phyloP scores from a whole-genome alignment of 2,329 filamentous ascomycete species.

The Atkinsonella hypoxylon region DNA sequence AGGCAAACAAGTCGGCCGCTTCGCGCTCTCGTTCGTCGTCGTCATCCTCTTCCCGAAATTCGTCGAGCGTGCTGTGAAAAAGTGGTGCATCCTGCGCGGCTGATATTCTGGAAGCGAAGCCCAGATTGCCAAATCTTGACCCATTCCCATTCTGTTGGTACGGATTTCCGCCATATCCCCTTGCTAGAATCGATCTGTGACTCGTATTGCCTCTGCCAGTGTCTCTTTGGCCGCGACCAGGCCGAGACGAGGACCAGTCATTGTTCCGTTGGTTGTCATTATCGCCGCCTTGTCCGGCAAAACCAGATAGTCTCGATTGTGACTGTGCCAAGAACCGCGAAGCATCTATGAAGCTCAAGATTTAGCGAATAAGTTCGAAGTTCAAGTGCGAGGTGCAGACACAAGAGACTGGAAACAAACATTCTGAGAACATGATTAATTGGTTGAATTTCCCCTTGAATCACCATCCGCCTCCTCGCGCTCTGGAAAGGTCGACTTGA shows the following conservation, averaged over 20 bases:
- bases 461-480: constrained; percentile 23
- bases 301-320: constrained; percentile 73
- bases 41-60: constrained; percentile 86
- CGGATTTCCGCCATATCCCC: constrained; percentile 53
- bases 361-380: background rate
- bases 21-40: constrained; percentile 83
- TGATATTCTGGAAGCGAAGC: constrained; percentile 66
- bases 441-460: constrained; percentile 11
- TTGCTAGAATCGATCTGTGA: constrained; percentile 31
- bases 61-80: constrained; percentile 86
- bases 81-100: constrained; percentile 70
- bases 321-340: constrained; percentile 94
- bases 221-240: constrained; percentile 21
- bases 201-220: constrained; percentile 16
- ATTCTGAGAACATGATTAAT: constrained; percentile 55
- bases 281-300: constrained; percentile 45
- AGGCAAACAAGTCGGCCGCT: constrained; percentile 83
- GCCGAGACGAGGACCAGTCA: constrained; percentile 23
- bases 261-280: constrained; percentile 18
- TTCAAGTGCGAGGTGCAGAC: background rate
- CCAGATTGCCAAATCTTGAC: constrained; percentile 59
- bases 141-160: constrained; percentile 66
- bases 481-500: constrained; percentile 2
- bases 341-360: constrained; percentile 52
- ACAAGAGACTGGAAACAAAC: constrained; percentile 40